Evolutionary conservation across 2,329 filamentous ascomycete genomes (phyloP).

Genomic region (Botrytis fragariae): DNA sequence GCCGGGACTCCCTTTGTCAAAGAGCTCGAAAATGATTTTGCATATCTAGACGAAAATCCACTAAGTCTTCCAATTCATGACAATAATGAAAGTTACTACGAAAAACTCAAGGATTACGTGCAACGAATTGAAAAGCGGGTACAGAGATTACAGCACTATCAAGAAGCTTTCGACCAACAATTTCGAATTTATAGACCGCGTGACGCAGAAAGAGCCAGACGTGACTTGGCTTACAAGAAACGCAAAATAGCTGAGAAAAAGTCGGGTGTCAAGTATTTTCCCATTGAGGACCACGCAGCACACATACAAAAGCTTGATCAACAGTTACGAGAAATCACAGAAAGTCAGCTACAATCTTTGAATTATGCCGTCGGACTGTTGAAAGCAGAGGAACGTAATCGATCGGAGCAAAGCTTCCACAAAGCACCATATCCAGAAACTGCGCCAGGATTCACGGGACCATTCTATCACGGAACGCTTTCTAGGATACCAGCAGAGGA

Average conservation of each 20-base stretch:
- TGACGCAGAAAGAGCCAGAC: not conserved
- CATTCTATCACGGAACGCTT: not conserved
- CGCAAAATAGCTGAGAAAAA: not conserved
- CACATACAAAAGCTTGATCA: not conserved
- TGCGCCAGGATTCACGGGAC: not conserved
- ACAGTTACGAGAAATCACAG: not conserved
- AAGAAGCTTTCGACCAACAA: not conserved
- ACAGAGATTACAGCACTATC: not conserved
- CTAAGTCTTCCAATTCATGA: not conserved
- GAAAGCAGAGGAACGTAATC: not conserved
- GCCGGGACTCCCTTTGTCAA: not conserved
- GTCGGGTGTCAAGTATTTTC: not conserved
- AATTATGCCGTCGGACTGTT: not conserved
- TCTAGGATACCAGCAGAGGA: not conserved
- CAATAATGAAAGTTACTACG: not conserved
- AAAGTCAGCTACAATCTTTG: not conserved
- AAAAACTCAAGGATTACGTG: not conserved
- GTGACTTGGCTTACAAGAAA: conserved; percentile 4
- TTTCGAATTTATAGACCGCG: not conserved
- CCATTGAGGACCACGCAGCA: not conserved
- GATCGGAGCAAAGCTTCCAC: not conserved
- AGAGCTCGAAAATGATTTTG: not conserved
- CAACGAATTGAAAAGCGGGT: not conserved
- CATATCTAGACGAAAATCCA: not conserved
- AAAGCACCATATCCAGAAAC: not conserved